These are phyloP conservation scores for Polygonum maritimum DNA, from an alignment of 148 eudicot genomes.

Conservation along the genomic window DNA sequence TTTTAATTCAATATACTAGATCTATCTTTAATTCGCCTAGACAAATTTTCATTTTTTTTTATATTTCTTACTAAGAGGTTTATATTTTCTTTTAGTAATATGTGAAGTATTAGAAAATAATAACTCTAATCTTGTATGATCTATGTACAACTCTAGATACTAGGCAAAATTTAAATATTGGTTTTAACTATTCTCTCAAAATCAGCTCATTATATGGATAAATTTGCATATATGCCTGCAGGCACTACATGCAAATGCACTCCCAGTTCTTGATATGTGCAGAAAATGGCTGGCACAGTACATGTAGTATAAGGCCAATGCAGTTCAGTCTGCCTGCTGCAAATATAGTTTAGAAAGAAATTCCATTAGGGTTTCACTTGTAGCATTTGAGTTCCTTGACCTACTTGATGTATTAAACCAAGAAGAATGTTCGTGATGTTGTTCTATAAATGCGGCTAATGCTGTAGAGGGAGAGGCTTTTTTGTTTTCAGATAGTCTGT, in stretches of 20 bases:
- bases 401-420: background rate
- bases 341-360: background rate
- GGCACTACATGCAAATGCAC: constrained; percentile 98
- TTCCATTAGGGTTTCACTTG: background rate
- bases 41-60: no score
- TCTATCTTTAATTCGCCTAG: no score
- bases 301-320: constrained; percentile 39
- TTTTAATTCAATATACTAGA: no score
- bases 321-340: background rate
- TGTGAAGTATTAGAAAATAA: no score
- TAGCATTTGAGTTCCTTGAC: background rate
- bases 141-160: no score
- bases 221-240: constrained; percentile 22
- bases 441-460: background rate
- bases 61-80: no score
- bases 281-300: constrained; percentile 95
- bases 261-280: constrained; percentile 97
- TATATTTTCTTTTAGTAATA: no score
- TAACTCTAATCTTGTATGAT: no score
- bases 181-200: no score
- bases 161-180: no score
- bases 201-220: background rate
- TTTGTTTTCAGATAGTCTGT: background rate
- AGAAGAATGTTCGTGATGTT: background rate
- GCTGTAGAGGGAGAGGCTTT: background rate